These are phyloP conservation scores for Carallia pectinifolia DNA, from an alignment of 345 rosid genomes.

Conservation along the genomic window DNA sequence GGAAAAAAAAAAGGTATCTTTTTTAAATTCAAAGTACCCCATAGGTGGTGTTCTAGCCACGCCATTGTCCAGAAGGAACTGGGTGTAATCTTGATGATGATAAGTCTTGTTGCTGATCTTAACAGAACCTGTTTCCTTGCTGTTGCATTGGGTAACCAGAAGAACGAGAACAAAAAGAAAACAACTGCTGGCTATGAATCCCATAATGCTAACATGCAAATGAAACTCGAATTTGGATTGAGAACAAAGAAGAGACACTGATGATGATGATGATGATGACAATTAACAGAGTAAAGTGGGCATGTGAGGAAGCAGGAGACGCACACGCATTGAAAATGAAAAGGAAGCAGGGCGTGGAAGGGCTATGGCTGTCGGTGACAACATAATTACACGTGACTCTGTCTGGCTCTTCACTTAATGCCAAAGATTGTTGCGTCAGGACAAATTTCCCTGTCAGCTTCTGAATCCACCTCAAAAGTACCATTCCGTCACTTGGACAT, in stretches of 20 bases:
- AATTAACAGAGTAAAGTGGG: too few relatives aligned
- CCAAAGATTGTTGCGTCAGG: neutral
- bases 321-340: too few relatives aligned
- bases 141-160: constrained; percentile 3
- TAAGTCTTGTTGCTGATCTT: constrained; percentile 11
- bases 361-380: neutral
- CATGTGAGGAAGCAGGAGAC: too few relatives aligned
- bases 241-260: too few relatives aligned
- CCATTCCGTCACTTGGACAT: too few relatives aligned
- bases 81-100: constrained; percentile 15
- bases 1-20: neutral
- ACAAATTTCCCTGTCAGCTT: neutral
- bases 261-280: too few relatives aligned
- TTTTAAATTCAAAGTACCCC: constrained; percentile 27
- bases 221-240: too few relatives aligned
- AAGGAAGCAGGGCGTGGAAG: too few relatives aligned
- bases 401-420: neutral
- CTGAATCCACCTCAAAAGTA: too few relatives aligned
- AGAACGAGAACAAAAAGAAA: constrained; percentile 8
- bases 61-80: constrained; percentile 46
- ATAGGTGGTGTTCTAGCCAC: constrained; percentile 51
- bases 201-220: neutral
- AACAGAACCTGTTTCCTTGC: constrained; percentile 6
- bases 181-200: neutral
- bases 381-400: neutral